Conservation (phyloP, 495 filamentous ascomycete species). For the Aspergillus carlsbadensis region DNA sequence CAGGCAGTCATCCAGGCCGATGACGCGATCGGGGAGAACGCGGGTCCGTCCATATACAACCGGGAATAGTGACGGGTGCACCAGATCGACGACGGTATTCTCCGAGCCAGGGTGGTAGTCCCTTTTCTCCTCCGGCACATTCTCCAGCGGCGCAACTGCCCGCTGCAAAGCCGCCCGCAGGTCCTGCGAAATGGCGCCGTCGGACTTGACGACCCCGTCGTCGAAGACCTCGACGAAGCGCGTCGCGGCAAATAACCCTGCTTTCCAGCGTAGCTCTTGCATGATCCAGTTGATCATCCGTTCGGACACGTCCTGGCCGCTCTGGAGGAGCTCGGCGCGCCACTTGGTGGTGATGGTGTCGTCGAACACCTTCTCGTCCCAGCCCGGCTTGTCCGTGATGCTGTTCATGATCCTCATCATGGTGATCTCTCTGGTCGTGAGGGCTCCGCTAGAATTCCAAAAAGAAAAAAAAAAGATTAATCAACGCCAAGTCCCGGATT, state of each 20-base stretch:
- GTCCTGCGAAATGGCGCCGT: neutral
- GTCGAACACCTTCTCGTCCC: slow-evolving; percentile 28
- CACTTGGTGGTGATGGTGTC: slow-evolving; percentile 10
- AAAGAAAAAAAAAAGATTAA: too few species aligned
- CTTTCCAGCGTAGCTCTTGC: slow-evolving; percentile 49
- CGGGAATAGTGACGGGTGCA: slow-evolving; percentile 13
- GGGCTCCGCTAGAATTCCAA: too few species aligned
- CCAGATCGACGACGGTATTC: slow-evolving; percentile 8
- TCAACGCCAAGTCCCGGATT: too few species aligned
- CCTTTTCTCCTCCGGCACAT: neutral
- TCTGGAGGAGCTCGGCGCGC: slow-evolving; percentile 13
- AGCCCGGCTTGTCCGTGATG: slow-evolving; percentile 48
- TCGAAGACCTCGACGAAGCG: neutral
- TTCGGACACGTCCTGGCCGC: slow-evolving; percentile 33
- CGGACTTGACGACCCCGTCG: slow-evolving; percentile 11
- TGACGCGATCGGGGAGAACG: slow-evolving; percentile 1
- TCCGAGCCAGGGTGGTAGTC: slow-evolving; percentile 14
- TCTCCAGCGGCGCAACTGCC: slow-evolving; percentile 4
- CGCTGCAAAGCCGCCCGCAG: neutral
- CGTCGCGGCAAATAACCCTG: slow-evolving; percentile 1
- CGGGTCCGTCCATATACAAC: slow-evolving; percentile 6
- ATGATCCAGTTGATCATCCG: slow-evolving; percentile 54
- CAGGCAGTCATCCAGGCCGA: slow-evolving; percentile 1
- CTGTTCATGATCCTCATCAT: slow-evolving; percentile 37
- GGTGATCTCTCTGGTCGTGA: slow-evolving; percentile 17